phyloP scores from a whole-genome alignment of 306 rosid species.

The Cucurbita ficifolia region DNA sequence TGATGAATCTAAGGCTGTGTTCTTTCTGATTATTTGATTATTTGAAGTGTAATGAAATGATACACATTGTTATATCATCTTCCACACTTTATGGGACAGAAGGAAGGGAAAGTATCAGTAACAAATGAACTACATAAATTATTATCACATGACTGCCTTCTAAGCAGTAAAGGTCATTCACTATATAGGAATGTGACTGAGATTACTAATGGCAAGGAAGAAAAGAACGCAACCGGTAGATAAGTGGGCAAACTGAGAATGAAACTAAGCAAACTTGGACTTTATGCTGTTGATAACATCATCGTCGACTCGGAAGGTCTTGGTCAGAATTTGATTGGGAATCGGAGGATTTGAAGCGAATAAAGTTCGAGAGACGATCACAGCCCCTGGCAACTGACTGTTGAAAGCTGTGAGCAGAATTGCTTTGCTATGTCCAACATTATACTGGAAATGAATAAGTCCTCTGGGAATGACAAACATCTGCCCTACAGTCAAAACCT shows the following conservation, averaged over 20 bases:
- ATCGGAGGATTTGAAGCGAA: conserved; percentile 20
- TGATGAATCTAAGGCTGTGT: background rate
- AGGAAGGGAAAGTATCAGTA: background rate
- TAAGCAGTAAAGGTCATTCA: background rate
- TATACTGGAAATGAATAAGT: conserved; percentile 26
- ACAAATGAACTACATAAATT: background rate
- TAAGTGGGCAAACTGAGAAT: background rate
- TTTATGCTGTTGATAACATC: conserved; percentile 15
- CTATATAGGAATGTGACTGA: background rate
- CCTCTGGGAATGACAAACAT: conserved; percentile 32
- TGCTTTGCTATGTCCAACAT: conserved; percentile 23
- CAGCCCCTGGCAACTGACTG: conserved; percentile 28
- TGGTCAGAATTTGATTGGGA: conserved; percentile 11
- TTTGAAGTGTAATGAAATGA: background rate
- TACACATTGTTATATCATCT: background rate
- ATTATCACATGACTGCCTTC: background rate
- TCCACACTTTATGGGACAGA: background rate
- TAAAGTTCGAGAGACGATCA: background rate
- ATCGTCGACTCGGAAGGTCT: conserved; percentile 20
- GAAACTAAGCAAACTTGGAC: conserved; percentile 21
- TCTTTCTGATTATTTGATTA: background rate
- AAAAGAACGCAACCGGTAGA: background rate
- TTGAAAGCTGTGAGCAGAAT: conserved; percentile 25
- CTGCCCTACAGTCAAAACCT: conserved; percentile 25
- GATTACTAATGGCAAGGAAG: background rate